Conservation (phyloP, 495 filamentous ascomycete species). For the Trichoderma parareesei region DNA sequence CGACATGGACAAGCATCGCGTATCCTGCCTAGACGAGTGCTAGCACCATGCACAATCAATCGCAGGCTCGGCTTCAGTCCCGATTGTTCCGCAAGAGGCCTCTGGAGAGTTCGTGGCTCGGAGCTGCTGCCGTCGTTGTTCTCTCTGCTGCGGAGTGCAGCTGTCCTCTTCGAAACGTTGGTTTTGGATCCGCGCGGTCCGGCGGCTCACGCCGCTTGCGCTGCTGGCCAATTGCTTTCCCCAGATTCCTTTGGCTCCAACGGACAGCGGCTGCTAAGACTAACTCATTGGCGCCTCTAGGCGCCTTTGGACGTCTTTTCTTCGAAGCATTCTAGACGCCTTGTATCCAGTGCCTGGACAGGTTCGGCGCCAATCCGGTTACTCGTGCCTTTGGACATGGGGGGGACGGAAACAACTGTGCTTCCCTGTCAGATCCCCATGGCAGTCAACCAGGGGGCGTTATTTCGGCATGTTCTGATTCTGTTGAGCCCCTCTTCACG, state of each 20-base stretch:
- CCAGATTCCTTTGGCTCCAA: neutral
- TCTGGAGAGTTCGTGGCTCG: neutral
- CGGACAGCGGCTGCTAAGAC: neutral
- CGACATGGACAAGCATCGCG: neutral
- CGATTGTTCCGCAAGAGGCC: neutral
- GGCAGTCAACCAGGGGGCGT: neutral
- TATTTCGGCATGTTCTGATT: neutral
- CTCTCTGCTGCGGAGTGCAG: neutral
- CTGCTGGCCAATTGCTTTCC: neutral
- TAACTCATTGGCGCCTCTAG: neutral
- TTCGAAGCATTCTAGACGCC: neutral
- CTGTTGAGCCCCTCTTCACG: slow-evolving; percentile 6
- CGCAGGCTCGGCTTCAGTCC: neutral
- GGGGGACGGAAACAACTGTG: neutral
- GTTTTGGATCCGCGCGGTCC: neutral
- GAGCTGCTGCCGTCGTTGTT: neutral
- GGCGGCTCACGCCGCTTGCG: neutral
- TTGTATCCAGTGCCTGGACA: neutral
- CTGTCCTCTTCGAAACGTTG: neutral
- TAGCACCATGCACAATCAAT: neutral
- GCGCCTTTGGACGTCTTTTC: neutral
- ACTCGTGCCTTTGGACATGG: neutral
- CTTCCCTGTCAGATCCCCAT: neutral
- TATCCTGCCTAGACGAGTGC: neutral
- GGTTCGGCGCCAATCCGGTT: neutral